Evolutionary conservation across 2,329 filamentous ascomycete genomes (phyloP), one percentile per base, ranked within the genome.

Genomic region (Trichophyton rubrum): DNA sequence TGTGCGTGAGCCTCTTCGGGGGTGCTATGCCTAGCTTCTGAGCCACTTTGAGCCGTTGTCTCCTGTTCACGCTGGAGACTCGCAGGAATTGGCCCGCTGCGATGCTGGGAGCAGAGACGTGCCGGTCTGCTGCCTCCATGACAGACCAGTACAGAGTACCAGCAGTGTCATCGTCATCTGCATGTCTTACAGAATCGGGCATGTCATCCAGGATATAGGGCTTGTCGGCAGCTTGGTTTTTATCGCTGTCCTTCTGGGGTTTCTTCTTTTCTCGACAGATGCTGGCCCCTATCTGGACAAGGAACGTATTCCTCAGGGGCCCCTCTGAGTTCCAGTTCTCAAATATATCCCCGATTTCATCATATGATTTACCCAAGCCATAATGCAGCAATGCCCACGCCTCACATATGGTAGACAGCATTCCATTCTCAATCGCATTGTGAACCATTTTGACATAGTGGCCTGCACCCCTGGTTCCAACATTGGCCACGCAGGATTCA

Each of bases 371-470:
- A 0, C 78, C 80, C 24, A 88, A 73, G 1, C 82, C 79, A 49
- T 77, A 76, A 40, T 78, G 76, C 74, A 89, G 82, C 35, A 87
- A 77, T 0, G 77, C 77, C 83, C 84, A 89, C 2, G 82, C 81
- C 69, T 89, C 86, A 13, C 80, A 80, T 4, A 87, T 77, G 0
- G 80, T 77, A 59, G 73, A 81, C 74, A 89, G 81, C 82, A 89
- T 86, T 1, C 84, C 85, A 63, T 87, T 84, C 68, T 89, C 85
- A 62, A 89, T 88, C 0, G 85, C 85, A 64, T 89, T 88, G 68
- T 89, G 86, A 3, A 88, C 79, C 85, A 88, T 89, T 74, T 89
- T 89, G 45, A 88, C 84, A 67, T 85, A 89, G 69, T 89, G 85
- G 0, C 86, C 86, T 1, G 81, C 79, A 1, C 85, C 85, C 0